A percentile compares a stretch with the other conserved stretches of the same genome.
phyloP scores from a whole-genome alignment of 2,329 filamentous ascomycete species.

The Pyrenophora graminea region DNA sequence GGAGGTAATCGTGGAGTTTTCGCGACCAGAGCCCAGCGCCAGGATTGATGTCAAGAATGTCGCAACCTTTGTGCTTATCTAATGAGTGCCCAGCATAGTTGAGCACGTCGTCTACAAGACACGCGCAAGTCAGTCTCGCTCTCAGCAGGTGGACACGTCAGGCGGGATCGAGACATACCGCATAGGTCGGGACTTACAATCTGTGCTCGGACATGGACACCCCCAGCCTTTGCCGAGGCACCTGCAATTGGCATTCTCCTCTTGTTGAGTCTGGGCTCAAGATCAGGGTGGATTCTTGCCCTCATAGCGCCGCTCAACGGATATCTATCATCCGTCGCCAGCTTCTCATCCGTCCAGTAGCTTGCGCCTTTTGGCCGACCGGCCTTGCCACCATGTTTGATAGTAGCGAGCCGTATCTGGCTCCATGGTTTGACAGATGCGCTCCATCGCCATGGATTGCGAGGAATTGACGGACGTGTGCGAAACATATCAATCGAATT shows the following conservation, averaged over 20 bases:
- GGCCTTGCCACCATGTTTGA: neutral
- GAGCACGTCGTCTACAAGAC: constrained; percentile 66
- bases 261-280: constrained; percentile 4
- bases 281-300: constrained; percentile 13
- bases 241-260: constrained; percentile 1
- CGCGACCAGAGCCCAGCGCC: constrained; percentile 78
- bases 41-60: constrained; percentile 85
- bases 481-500: constrained; percentile 21
- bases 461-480: constrained; percentile 18
- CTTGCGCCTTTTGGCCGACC: constrained; percentile 1
- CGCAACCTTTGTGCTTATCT: constrained; percentile 72
- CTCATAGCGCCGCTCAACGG: constrained; percentile 18
- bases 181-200: constrained; percentile 53
- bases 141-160: constrained; percentile 2
- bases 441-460: constrained; percentile 5
- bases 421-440: neutral
- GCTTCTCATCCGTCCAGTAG: constrained; percentile 21
- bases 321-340: constrained; percentile 20
- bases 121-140: constrained; percentile 12
- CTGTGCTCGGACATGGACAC: constrained; percentile 31
- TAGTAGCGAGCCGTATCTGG: constrained; percentile 8
- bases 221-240: neutral
- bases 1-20: constrained; percentile 72
- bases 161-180: constrained; percentile 43
- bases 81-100: constrained; percentile 71